Evolutionary conservation across 169 alveolate genomes (phyloP).

Genomic region (Eimeria acervulina): DNA sequence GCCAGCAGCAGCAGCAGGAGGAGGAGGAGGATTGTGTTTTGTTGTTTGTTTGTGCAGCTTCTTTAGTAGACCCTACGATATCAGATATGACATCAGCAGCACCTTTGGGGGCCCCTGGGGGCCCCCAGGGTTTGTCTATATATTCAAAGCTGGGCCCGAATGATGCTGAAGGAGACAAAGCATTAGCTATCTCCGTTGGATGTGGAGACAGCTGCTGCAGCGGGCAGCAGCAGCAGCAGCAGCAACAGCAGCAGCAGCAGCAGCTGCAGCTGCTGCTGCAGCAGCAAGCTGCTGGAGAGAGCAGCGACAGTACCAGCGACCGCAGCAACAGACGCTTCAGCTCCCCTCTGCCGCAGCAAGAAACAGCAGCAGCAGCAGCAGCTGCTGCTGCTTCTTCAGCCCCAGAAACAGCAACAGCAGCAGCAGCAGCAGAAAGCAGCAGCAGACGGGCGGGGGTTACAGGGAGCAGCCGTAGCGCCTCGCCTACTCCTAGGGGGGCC

Average conservation of each 20-base stretch:
- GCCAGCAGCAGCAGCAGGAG: not conserved
- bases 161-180: not conserved
- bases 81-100: not conserved
- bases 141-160: not conserved
- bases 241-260: not conserved
- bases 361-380: slow-evolving; percentile 2
- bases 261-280: not conserved
- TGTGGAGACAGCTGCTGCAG: not conserved
- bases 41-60: not conserved
- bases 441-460: not conserved
- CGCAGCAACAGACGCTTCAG: not conserved
- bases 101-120: not conserved
- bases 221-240: not conserved
- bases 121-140: not conserved
- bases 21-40: not conserved
- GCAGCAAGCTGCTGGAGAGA: no score
- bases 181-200: not conserved
- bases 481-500: not conserved
- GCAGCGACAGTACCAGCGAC: slow-evolving; percentile 11
- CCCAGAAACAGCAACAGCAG: not conserved
- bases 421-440: not conserved
- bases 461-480: not conserved
- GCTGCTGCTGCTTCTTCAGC: not conserved
- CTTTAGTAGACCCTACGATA: not conserved
- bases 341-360: slow-evolving; percentile 11